Conservation (phyloP, 2,329 filamentous ascomycete genomes). For the Neopestalotiopsis rosae region DNA sequence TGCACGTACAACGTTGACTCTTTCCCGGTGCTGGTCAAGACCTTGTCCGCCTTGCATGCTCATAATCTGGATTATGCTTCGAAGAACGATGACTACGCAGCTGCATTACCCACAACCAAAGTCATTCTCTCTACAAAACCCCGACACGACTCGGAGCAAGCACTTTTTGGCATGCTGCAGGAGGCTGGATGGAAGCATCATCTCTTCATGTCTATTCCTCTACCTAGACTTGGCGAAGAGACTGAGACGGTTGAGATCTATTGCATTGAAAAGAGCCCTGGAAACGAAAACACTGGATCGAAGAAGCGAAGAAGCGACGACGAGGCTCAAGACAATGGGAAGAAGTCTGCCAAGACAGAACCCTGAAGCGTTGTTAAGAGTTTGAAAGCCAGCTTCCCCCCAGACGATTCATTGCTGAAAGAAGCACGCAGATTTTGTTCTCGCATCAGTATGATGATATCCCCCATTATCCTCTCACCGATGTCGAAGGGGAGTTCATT, state of each 20-base stretch:
- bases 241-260: conserved; percentile 57
- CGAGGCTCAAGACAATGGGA: neutral
- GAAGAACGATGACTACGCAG: conserved; percentile 14
- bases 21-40: conserved; percentile 58
- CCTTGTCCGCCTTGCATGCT: conserved; percentile 54
- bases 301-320: conserved; percentile 7
- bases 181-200: conserved; percentile 49
- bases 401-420: too few species aligned
- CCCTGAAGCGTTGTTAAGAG: too few species aligned
- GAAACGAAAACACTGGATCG: conserved; percentile 3
- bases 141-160: conserved; percentile 57
- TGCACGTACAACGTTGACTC: conserved; percentile 67
- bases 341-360: neutral
- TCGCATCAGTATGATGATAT: too few species aligned
- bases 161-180: conserved; percentile 53
- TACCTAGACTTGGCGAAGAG: conserved; percentile 52
- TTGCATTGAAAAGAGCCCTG: conserved; percentile 46
- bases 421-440: too few species aligned
- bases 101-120: conserved; percentile 34
- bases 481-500: too few species aligned
- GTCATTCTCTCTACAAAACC: conserved; percentile 62
- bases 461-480: too few species aligned
- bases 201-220: conserved; percentile 46
- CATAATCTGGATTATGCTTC: conserved; percentile 35
- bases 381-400: too few species aligned